Conservation (phyloP, 192 early-diverging fungal genomes). For the Coemansia sp. region DNA sequence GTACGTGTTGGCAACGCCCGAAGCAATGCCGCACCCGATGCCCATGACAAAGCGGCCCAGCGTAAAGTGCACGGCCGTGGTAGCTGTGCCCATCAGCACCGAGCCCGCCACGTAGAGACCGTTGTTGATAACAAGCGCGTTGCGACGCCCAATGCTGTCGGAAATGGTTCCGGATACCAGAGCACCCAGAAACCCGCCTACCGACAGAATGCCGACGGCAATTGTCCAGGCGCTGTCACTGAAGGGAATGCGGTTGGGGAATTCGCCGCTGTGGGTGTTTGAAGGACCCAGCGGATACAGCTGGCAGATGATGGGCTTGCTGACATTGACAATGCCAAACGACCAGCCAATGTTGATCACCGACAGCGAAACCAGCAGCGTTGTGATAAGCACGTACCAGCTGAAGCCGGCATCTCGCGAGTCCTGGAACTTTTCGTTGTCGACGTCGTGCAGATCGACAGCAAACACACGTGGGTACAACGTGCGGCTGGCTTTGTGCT, state of each 20-base stretch:
- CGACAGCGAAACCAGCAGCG: slow-evolving; percentile 41
- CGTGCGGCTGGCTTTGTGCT: neutral
- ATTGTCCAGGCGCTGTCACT: slow-evolving; percentile 49
- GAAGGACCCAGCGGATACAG: slow-evolving; percentile 10
- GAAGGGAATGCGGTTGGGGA: slow-evolving; percentile 29
- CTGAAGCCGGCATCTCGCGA: slow-evolving; percentile 46
- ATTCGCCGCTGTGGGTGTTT: slow-evolving; percentile 14
- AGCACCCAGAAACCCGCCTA: slow-evolving; percentile 66
- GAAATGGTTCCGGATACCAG: slow-evolving; percentile 56
- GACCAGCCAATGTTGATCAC: slow-evolving; percentile 40
- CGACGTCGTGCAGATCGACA: slow-evolving; percentile 41
- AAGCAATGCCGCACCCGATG: slow-evolving; percentile 63
- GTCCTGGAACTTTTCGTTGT: slow-evolving; percentile 46
- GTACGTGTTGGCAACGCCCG: slow-evolving; percentile 59
- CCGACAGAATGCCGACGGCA: slow-evolving; percentile 51
- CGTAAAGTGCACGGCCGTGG: slow-evolving; percentile 59
- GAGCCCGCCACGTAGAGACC: slow-evolving; percentile 64
- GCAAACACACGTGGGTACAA: slow-evolving; percentile 37
- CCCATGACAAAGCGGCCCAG: slow-evolving; percentile 72
- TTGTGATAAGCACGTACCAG: slow-evolving; percentile 36
- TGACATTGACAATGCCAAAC: slow-evolving; percentile 32
- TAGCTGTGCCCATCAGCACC: slow-evolving; percentile 60
- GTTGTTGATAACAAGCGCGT: slow-evolving; percentile 66
- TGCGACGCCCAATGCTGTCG: slow-evolving; percentile 59
- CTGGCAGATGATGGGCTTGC: slow-evolving; percentile 39